These are phyloP conservation scores for Fusarium drepaniforme DNA, from an alignment of 2,329 filamentous ascomycete genomes.

Conservation along the genomic window DNA sequence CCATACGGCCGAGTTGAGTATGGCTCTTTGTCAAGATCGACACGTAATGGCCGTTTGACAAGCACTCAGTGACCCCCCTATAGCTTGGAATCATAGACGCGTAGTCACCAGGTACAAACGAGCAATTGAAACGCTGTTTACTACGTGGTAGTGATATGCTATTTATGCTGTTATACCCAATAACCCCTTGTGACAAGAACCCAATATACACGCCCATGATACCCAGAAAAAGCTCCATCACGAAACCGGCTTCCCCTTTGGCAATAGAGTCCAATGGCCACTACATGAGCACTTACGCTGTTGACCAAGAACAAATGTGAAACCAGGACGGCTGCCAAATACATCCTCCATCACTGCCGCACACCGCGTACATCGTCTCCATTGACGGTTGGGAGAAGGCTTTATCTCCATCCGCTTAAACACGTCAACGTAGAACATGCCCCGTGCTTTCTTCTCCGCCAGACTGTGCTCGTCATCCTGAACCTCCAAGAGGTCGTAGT, in stretches of 20 bases:
- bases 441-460: constrained; percentile 50
- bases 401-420: constrained; percentile 71
- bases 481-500: constrained; percentile 78
- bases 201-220: constrained; percentile 1
- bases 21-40: not conserved
- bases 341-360: constrained; percentile 75
- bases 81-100: not conserved
- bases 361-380: constrained; percentile 66
- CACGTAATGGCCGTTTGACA: not conserved
- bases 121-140: not conserved
- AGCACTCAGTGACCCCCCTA: not conserved
- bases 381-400: constrained; percentile 42
- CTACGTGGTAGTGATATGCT: not conserved
- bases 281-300: constrained; percentile 68
- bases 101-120: not conserved
- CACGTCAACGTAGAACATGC: constrained; percentile 60
- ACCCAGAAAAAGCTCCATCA: constrained; percentile 9
- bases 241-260: constrained; percentile 44
- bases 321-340: constrained; percentile 59
- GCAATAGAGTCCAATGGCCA: constrained; percentile 64
- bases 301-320: constrained; percentile 66
- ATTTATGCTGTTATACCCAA: not conserved
- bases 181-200: not conserved
- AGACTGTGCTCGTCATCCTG: constrained; percentile 67
- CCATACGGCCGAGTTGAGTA: too few relatives aligned